Percentiles rank a stretch among this genome's conserved stretches.
Conservation (phyloP, 371 early-diverging fungal genomes). For the Haplosporangium sp. region DNA sequence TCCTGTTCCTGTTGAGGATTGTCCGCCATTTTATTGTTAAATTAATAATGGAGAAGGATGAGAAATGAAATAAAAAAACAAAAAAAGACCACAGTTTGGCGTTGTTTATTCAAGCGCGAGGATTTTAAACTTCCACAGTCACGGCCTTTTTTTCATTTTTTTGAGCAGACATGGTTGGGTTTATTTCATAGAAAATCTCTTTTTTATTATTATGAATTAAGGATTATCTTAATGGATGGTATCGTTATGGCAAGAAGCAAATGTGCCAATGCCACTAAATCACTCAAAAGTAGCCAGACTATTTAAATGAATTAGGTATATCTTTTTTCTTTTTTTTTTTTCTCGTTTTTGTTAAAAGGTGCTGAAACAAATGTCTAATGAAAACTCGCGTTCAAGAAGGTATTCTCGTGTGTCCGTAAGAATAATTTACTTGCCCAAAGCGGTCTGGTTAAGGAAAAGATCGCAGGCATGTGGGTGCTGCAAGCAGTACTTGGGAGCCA, state of each 20-base stretch:
- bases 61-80: background rate
- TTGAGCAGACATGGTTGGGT: too few relatives aligned
- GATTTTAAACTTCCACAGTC: background rate
- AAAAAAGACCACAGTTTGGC: background rate
- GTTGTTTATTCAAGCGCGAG: background rate
- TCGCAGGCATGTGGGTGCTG: slow-evolving; percentile 56
- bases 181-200: background rate
- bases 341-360: slow-evolving; percentile 1
- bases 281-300: slow-evolving; percentile 37
- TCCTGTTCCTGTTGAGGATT: slow-evolving; percentile 12
- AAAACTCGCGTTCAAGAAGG: slow-evolving; percentile 3
- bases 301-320: slow-evolving; percentile 4
- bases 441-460: slow-evolving; percentile 46
- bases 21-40: background rate
- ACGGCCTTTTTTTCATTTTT: background rate
- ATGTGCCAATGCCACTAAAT: background rate
- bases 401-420: slow-evolving; percentile 8
- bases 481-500: slow-evolving; percentile 57
- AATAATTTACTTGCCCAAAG: slow-evolving; percentile 37
- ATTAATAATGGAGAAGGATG: background rate
- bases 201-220: slow-evolving; percentile 13
- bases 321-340: slow-evolving; percentile 16
- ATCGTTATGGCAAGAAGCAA: slow-evolving; percentile 14
- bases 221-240: slow-evolving; percentile 8
- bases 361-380: slow-evolving; percentile 10